Conservation (phyloP, 352 stramenopile species). For the Phytophthora fragariaefolia region DNA sequence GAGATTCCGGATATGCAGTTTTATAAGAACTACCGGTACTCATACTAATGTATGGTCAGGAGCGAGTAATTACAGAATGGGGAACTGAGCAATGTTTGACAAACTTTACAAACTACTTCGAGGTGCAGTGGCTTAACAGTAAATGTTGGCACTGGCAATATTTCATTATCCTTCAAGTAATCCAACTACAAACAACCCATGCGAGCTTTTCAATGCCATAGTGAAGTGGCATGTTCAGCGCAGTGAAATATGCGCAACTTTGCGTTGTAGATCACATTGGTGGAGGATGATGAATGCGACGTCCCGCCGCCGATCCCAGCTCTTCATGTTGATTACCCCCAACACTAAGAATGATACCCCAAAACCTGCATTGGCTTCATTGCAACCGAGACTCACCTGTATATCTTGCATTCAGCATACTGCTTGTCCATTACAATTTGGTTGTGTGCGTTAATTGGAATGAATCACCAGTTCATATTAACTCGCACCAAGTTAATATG, state of each 20-base stretch:
- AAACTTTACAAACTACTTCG: constrained; percentile 2
- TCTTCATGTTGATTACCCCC: too few relatives aligned
- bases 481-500: too few relatives aligned
- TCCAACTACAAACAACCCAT: constrained; percentile 11
- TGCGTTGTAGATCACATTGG: not conserved
- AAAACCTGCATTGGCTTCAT: too few relatives aligned
- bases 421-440: too few relatives aligned
- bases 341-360: too few relatives aligned
- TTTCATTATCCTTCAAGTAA: constrained; percentile 7
- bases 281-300: not conserved
- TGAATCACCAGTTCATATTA: too few relatives aligned
- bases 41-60: constrained; percentile 3
- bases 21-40: constrained; percentile 1
- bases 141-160: constrained; percentile 12
- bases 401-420: too few relatives aligned
- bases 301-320: too few relatives aligned
- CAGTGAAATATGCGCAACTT: not conserved
- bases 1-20: constrained; percentile 18
- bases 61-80: not conserved
- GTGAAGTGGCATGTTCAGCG: constrained; percentile 7
- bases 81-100: not conserved
- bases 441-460: too few relatives aligned
- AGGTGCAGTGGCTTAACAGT: constrained; percentile 12
- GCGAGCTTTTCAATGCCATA: constrained; percentile 9
- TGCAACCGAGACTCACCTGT: too few relatives aligned